Conservation (phyloP, 371 early-diverging fungal species). For the Saksenaea oblongispora region DNA sequence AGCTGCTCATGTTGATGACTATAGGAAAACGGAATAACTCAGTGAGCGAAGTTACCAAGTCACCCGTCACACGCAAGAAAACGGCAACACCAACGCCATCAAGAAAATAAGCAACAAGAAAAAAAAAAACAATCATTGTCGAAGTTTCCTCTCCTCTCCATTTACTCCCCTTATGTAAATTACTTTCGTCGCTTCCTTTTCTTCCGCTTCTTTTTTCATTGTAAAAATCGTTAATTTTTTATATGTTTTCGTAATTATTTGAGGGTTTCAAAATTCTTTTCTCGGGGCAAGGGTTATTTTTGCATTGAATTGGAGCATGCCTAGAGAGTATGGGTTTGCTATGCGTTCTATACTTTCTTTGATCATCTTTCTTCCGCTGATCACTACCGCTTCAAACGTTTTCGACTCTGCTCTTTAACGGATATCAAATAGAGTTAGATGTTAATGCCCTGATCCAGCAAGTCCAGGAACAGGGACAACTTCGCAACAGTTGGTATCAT, state of each 20-base stretch:
- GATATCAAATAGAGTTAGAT: no score
- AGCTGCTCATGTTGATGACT: not conserved
- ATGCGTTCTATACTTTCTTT: no score
- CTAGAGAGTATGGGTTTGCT: no score
- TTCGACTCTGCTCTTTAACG: no score
- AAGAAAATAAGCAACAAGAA: not conserved
- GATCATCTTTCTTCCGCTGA: no score
- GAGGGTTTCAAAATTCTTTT: no score
- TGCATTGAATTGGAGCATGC: no score
- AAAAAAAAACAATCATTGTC: not conserved
- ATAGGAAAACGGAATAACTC: conserved; percentile 1
- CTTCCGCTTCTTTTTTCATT: not conserved
- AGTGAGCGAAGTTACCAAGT: conserved; percentile 1
- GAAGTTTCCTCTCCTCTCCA: not conserved
- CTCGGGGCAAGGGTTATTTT: no score
- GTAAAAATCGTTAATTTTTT: conserved; percentile 1
- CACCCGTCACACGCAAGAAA: not conserved
- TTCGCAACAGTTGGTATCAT: no score
- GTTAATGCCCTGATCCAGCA: no score
- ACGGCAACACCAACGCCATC: conserved; percentile 4
- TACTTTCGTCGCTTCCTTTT: conserved; percentile 2
- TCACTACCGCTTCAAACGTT: no score
- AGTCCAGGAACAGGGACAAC: no score
- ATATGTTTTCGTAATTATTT: not conserved
- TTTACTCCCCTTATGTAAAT: not conserved